A percentile compares a stretch with the other conserved stretches of the same genome.
Evolutionary conservation across 176 grass and related monocot species (phyloP).

Genomic region (Oryza brachyantha): DNA sequence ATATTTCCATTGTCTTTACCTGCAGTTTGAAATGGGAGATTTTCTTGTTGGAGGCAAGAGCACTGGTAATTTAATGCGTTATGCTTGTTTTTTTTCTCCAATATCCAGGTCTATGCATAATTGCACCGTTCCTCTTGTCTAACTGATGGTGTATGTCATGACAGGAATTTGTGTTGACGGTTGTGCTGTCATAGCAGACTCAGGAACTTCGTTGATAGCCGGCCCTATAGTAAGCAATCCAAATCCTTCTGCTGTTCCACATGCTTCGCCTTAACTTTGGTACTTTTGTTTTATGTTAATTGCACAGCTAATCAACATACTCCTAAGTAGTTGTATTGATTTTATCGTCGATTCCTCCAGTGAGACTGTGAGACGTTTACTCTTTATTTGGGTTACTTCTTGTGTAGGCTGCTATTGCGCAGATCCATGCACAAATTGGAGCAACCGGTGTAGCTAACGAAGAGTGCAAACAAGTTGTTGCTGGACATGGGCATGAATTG

Average conservation of each 20-base stretch:
- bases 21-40: slow-evolving; percentile 91
- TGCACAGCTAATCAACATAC: background rate
- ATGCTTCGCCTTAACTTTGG: background rate
- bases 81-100: background rate
- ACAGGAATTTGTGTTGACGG: slow-evolving; percentile 77
- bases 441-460: slow-evolving; percentile 65
- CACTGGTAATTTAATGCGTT: slow-evolving; percentile 58
- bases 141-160: slow-evolving; percentile 5
- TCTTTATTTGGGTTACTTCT: background rate
- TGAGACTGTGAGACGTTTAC: background rate
- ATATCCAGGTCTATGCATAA: background rate
- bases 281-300: background rate
- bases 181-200: slow-evolving; percentile 85
- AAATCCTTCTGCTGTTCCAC: background rate
- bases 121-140: background rate
- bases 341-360: background rate
- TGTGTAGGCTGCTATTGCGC: slow-evolving; percentile 57
- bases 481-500: slow-evolving; percentile 68
- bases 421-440: slow-evolving; percentile 82
- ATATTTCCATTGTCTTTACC: background rate
- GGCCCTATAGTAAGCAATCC: slow-evolving; percentile 67
- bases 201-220: slow-evolving; percentile 86
- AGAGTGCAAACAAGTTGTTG: slow-evolving; percentile 82
- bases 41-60: slow-evolving; percentile 56
- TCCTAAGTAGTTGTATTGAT: background rate